Evolutionary conservation across 352 stramenopile species (phyloP), one percentile per base, ranked within the genome.

Genomic region (Globisporangium apiculatum): DNA sequence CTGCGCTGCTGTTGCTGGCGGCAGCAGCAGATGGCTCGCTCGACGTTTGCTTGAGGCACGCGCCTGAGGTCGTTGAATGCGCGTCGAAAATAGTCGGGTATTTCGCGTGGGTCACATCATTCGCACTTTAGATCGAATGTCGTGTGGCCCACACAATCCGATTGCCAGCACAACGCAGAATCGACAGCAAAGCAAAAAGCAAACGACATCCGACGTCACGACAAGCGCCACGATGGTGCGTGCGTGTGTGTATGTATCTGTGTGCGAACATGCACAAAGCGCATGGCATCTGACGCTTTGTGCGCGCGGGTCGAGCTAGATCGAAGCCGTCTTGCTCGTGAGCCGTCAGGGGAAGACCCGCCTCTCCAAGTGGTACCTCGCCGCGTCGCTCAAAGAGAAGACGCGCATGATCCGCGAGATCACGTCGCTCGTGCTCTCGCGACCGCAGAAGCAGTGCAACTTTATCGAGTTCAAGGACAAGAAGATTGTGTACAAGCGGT

Each of bases 381-480:
- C 71, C 11, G 78, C 80, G 51, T 83, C 83, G 41, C 70, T 85
- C 24, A 82, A 91, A 68, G 83, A 93, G 63, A 94, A 91, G 77
- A 83, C 76, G 64, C 85, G 89, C 63, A 91, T 94, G 63, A 88
- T 94, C 61, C 84, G 83, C 60, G 89, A 97, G 58, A 89, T 96
- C 61, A 94, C 85, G 56, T 68, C 83, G 61, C 74, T 96, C 31
- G 89, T 97, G 58, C 76, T 97, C 53, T 89, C 79, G 31, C 84
- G 84, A 8, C 80, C 78, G 55, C 71, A 78, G 49, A 94, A 94
- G 60, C 84, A 94, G 66, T 90, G 78, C 71, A 94, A 94, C 62
- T 98, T 99, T 67, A 98, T 99, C 66, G 96, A 99, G 73, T 98
- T 98, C 79, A 96, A 96, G 67, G 89, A 97, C 54, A 97, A 98